A percentile compares a stretch with the other conserved stretches of the same genome.
Conservation (phyloP, 345 rosid species). For the Mangifera indica region DNA sequence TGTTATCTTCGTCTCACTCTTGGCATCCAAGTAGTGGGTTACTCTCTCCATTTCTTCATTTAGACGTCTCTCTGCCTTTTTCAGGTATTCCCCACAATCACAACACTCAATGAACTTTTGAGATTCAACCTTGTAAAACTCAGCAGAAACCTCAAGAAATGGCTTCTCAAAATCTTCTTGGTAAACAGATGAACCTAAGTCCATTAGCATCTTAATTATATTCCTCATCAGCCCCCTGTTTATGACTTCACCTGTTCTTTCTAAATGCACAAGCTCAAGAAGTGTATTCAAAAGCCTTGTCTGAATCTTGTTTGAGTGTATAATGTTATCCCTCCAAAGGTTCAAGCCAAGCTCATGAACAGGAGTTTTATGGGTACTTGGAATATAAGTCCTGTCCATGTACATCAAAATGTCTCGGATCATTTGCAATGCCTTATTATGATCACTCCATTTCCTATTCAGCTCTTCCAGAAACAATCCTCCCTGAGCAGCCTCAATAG, state of each 20-base stretch:
- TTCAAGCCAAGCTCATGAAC: constrained; percentile 71
- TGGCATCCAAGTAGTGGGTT: constrained; percentile 60
- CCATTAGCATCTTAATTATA: constrained; percentile 65
- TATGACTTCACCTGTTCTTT: constrained; percentile 65
- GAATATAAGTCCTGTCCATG: constrained; percentile 71
- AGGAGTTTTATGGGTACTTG: constrained; percentile 60
- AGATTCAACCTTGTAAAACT: constrained; percentile 58
- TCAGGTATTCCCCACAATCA: constrained; percentile 69
- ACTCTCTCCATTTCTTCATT: constrained; percentile 78
- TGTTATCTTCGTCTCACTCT: constrained; percentile 63
- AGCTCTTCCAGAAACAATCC: constrained; percentile 65
- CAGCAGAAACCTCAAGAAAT: constrained; percentile 61
- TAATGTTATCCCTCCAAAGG: constrained; percentile 61
- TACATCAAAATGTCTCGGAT: constrained; percentile 75
- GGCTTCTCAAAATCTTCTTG: constrained; percentile 70
- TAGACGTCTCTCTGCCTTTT: constrained; percentile 67
- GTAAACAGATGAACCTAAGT: constrained; percentile 63
- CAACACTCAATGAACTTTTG: constrained; percentile 63
- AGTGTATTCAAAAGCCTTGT: constrained; percentile 52
- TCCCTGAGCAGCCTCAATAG: constrained; percentile 50
- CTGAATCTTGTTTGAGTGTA: constrained; percentile 53
- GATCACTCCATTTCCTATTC: constrained; percentile 68
- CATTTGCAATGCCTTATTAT: constrained; percentile 76
- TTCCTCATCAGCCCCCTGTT: constrained; percentile 73
- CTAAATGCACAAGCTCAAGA: constrained; percentile 54